Evolutionary conservation across 345 rosid genomes (phyloP).

Genomic region (Corchorus capsularis): DNA sequence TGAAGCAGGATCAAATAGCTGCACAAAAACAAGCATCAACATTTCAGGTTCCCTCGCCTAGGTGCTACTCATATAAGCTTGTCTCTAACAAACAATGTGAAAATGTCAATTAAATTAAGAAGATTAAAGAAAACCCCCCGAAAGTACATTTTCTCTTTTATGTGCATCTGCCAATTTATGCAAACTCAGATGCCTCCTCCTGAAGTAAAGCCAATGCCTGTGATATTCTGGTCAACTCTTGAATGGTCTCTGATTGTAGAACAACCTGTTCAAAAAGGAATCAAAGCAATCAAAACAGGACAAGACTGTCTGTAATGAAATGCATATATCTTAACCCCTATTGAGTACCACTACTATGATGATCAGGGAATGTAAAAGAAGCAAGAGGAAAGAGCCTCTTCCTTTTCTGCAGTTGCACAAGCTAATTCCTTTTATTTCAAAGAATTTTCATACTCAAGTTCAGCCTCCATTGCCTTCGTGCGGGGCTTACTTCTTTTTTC

Average conservation of each 20-base stretch:
- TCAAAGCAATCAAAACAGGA: not conserved
- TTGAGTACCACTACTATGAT: not conserved
- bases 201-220: constrained; percentile 70
- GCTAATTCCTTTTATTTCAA: constrained; percentile 71
- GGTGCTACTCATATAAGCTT: not conserved
- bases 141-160: constrained; percentile 67
- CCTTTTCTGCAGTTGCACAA: constrained; percentile 63
- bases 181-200: constrained; percentile 71
- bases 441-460: constrained; percentile 68
- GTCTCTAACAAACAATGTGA: not conserved
- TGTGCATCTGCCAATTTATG: constrained; percentile 61
- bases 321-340: not conserved
- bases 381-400: constrained; percentile 53
- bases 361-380: not conserved
- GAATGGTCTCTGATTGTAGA: constrained; percentile 93
- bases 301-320: not conserved
- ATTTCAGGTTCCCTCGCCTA: not conserved
- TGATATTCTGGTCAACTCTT: constrained; percentile 86
- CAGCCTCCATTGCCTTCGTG: too few species aligned
- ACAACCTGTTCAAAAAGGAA: constrained; percentile 60
- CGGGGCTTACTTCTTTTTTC: too few species aligned
- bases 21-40: not conserved
- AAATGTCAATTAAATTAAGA: not conserved
- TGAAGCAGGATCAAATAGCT: not conserved
- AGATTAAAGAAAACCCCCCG: not conserved